Conservation (phyloP, 805 yeast genomes). For the Torulaspora indica region DNA sequence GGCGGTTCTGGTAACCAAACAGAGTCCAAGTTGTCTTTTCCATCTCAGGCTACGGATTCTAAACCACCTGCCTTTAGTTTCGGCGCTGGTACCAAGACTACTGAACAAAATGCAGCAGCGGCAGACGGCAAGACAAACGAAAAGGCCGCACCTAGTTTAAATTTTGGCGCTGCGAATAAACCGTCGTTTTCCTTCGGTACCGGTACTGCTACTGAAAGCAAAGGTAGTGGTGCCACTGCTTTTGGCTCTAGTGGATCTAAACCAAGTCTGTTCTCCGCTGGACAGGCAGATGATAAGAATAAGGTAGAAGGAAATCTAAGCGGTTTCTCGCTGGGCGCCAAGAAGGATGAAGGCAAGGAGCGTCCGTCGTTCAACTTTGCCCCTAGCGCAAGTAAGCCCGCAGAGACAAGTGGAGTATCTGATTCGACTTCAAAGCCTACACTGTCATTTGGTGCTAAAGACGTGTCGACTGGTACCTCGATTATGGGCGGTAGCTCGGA, state of each 20-base stretch:
- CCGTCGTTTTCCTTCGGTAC: slow-evolving; percentile 20
- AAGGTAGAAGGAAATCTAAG: slow-evolving; percentile 1
- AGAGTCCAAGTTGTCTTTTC: slow-evolving; percentile 10
- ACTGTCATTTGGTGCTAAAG: slow-evolving; percentile 20
- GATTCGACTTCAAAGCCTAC: slow-evolving; percentile 14
- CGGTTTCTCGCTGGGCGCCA: slow-evolving; percentile 2
- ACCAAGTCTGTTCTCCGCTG: slow-evolving; percentile 14
- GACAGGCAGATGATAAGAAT: slow-evolving; percentile 5
- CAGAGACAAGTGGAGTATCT: slow-evolving; percentile 12
- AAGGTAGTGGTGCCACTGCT: slow-evolving; percentile 7
- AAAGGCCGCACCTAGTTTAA: slow-evolving; percentile 1
- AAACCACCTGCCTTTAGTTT: slow-evolving; percentile 3
- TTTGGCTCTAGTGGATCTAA: slow-evolving; percentile 3
- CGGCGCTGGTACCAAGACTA: slow-evolving; percentile 1
- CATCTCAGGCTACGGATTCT: background rate
- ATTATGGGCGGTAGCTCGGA: background rate
- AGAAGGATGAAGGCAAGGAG: slow-evolving; percentile 10
- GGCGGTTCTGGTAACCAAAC: background rate
- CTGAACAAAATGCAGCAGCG: slow-evolving; percentile 1
- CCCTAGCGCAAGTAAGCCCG: slow-evolving; percentile 15
- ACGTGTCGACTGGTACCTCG: slow-evolving; percentile 1
- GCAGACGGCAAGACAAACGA: slow-evolving; percentile 16
- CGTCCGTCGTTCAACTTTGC: slow-evolving; percentile 17
- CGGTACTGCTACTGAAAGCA: slow-evolving; percentile 9
- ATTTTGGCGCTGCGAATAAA: background rate